Evolutionary conservation across 345 rosid genomes (phyloP).

Genomic region (Hibiscus trionum): DNA sequence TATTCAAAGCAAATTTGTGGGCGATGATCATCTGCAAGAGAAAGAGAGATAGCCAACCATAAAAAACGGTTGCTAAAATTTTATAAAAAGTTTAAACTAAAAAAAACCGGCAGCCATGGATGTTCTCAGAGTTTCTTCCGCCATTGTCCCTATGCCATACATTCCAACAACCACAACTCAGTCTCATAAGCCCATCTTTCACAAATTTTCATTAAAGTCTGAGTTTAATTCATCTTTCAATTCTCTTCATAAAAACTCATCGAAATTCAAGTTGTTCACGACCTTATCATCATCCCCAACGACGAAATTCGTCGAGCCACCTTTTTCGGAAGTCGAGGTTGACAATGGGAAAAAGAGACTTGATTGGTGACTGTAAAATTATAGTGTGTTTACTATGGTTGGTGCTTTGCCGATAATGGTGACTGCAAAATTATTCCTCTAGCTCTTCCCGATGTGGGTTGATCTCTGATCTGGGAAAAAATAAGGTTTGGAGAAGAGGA

Average conservation of each 20-base stretch:
- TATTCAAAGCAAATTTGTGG: too few relatives aligned
- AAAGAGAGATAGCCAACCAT: too few relatives aligned
- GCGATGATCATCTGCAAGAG: too few relatives aligned
- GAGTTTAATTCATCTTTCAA: not conserved
- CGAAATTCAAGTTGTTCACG: constrained; percentile 20
- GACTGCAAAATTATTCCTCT: too few relatives aligned
- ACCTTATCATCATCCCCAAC: constrained; percentile 31
- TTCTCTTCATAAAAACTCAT: not conserved
- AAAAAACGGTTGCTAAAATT: too few relatives aligned
- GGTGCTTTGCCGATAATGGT: too few relatives aligned
- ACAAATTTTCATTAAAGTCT: constrained; percentile 5
- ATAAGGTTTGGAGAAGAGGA: too few relatives aligned
- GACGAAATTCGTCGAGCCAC: constrained; percentile 19
- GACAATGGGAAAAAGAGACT: constrained; percentile 29
- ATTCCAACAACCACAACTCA: constrained; percentile 12
- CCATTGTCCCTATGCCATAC: not conserved
- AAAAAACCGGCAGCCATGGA: constrained; percentile 1
- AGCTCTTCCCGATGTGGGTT: too few relatives aligned
- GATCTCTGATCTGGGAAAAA: too few relatives aligned
- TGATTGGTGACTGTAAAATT: constrained; percentile 50
- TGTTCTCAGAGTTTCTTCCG: not conserved
- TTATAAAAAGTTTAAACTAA: too few relatives aligned
- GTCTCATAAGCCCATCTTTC: constrained; percentile 4
- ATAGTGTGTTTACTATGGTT: too few relatives aligned
- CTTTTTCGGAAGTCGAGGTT: constrained; percentile 17